phyloP scores from a whole-genome alignment of 495 filamentous ascomycete species.

The Daldinia caldariorum region DNA sequence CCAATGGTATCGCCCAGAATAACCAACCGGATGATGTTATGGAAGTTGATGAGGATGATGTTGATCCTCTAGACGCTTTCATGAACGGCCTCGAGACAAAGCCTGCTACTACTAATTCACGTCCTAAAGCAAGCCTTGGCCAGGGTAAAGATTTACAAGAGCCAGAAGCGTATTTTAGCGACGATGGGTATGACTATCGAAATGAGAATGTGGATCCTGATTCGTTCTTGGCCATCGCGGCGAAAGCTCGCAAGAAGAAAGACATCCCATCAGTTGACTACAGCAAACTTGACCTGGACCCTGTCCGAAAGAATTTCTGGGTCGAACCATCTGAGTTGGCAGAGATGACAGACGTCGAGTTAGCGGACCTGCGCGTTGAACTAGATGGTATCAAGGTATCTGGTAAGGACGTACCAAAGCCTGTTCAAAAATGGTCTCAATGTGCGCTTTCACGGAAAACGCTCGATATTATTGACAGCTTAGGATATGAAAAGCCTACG shows the following conservation, averaged over 20 bases:
- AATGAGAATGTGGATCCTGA: slow-evolving; percentile 82
- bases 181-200: slow-evolving; percentile 80
- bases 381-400: slow-evolving; percentile 94
- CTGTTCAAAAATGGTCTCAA: slow-evolving; percentile 96
- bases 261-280: slow-evolving; percentile 90
- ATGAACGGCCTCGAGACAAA: slow-evolving; percentile 79
- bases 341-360: slow-evolving; percentile 86
- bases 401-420: slow-evolving; percentile 87
- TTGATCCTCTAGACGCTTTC: slow-evolving; percentile 94
- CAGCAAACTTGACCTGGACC: slow-evolving; percentile 81
- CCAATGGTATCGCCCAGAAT: slow-evolving; percentile 35
- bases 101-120: slow-evolving; percentile 45
- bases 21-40: slow-evolving; percentile 49
- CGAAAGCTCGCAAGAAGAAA: slow-evolving; percentile 91
- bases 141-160: slow-evolving; percentile 61
- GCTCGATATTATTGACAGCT: slow-evolving; percentile 82
- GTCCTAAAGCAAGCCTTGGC: slow-evolving; percentile 26
- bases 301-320: slow-evolving; percentile 94
- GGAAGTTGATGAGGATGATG: slow-evolving; percentile 71
- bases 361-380: slow-evolving; percentile 81
- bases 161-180: slow-evolving; percentile 85
- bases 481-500: slow-evolving; percentile 90
- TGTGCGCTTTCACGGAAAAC: slow-evolving; percentile 88
- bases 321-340: slow-evolving; percentile 84
- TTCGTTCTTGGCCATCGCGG: slow-evolving; percentile 81